Base-by-base conservation (phyloP, 2,329 filamentous ascomycete species). In the Lecanicillium sp. region DNA sequence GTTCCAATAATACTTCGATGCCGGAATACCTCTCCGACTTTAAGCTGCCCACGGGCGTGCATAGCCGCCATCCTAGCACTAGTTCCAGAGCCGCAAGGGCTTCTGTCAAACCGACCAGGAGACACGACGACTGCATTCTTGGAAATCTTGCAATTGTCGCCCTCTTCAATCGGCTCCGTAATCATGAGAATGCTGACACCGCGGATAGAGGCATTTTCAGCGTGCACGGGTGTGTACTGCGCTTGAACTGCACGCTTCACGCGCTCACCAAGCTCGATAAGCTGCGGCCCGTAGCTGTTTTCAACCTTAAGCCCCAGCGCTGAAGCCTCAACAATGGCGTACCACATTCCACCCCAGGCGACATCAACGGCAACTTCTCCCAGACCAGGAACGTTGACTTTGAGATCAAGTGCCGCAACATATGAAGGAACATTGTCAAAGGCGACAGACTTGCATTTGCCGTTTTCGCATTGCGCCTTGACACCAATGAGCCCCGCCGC, bases 311-410 rank as follows among this genome's bases (percentile, higher is more conserved):
- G 40, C 0, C 61, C 60, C 2, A 67, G 42, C 0, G 59, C 56
- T 2, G 49, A 49, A 0, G 57, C 61, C 36, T 68, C 61, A 1
- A 69, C 62, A 8, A 71, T 35, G 3, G 52, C 61, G 39, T 64
- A 71, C 44, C 60, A 57, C 66, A 66, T 68, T 1, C 67, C 67
- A 6, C 67, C 67, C 52, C 60, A 70, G 12, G 62, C 66, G 34
- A 71, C 54, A 38, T 71, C 66, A 3, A 69, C 61, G 0, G 37
- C 44, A 3, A 69, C 45, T 4, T 40, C 51, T 0, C 65, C 66
- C 0, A 71, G 15, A 0, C 58, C 66, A 0, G 62, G 62, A 1
- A 70, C 63, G 0, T 59, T 42, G 12, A 69, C 54, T 35, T 54
- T 47, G 17, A 57, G 44, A 44, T 66, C 65, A 2, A 71, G 50